Conservation (phyloP, 257 asterid genomes). For the Linaria vulgaris region DNA sequence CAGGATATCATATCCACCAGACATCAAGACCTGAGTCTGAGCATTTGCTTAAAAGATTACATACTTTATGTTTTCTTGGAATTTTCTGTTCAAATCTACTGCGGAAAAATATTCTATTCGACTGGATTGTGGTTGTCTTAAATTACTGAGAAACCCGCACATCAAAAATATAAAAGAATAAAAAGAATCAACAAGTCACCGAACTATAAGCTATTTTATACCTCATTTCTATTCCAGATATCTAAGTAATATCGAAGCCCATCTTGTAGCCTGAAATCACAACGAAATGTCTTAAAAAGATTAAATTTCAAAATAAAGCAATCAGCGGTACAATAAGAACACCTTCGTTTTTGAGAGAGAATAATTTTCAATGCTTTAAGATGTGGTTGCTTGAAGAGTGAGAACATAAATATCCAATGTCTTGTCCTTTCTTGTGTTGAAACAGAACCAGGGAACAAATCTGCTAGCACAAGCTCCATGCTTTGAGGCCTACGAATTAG, state of each 20-base stretch:
- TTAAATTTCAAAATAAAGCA: slow-evolving; percentile 15
- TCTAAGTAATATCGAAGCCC: slow-evolving; percentile 61
- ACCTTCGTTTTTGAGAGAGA: slow-evolving; percentile 83
- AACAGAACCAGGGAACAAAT: slow-evolving; percentile 76
- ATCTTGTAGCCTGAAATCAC: slow-evolving; percentile 52
- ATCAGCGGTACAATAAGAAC: slow-evolving; percentile 23
- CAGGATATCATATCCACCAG: no score
- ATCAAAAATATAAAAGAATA: not conserved
- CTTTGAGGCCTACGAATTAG: slow-evolving; percentile 67
- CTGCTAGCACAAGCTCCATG: slow-evolving; percentile 72
- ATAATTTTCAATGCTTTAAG: slow-evolving; percentile 62
- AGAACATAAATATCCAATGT: slow-evolving; percentile 72
- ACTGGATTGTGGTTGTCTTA: not conserved
- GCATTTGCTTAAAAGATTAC: not conserved
- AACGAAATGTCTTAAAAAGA: slow-evolving; percentile 16
- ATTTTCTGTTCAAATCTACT: not conserved
- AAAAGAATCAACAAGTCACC: slow-evolving; percentile 8
- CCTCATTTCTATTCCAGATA: slow-evolving; percentile 50
- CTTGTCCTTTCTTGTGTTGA: slow-evolving; percentile 57
- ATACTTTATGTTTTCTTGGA: not conserved
- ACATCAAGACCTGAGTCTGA: slow-evolving; percentile 9
- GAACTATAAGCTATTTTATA: slow-evolving; percentile 30
- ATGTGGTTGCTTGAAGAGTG: slow-evolving; percentile 67
- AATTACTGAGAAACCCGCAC: slow-evolving; percentile 12
- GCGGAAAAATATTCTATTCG: not conserved